Evolutionary conservation across 179 eudicot species (phyloP).

Genomic region (Silene noctiflora): DNA sequence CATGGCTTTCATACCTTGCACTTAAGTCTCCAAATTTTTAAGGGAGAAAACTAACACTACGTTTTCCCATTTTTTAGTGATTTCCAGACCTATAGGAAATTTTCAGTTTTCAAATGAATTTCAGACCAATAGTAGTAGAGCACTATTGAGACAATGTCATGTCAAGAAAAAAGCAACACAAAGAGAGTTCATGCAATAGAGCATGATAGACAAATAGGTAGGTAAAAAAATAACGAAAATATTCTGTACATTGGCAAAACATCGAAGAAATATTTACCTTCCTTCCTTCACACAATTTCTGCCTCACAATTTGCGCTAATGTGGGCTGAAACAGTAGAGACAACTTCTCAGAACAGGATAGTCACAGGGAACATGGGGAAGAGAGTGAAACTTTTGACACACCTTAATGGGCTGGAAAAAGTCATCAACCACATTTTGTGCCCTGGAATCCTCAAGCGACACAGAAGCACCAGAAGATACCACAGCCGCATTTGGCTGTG

Average conservation of each 20-base stretch:
- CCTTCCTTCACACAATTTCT: conserved; percentile 83
- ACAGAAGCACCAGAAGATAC: conserved; percentile 39
- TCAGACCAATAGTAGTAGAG: no score
- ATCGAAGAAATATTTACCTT: conserved; percentile 46
- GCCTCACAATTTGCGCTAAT: conserved; percentile 79
- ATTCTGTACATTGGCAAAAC: background rate
- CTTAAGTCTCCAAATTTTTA: background rate
- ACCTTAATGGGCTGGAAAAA: conserved; percentile 86
- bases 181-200: background rate
- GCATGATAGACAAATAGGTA: no score
- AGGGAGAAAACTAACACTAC: background rate
- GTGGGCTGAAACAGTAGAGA: conserved; percentile 67
- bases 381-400: background rate
- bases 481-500: conserved; percentile 38
- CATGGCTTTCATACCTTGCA: background rate
- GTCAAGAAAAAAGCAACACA: background rate
- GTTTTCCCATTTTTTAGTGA: background rate
- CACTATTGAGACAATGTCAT: background rate
- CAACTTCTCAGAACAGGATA: background rate
- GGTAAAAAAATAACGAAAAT: background rate
- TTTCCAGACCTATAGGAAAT: background rate
- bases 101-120: no score
- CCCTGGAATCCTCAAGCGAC: conserved; percentile 58
- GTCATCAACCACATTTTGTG: conserved; percentile 75
- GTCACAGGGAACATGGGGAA: conserved; percentile 6